Percentiles rank a stretch among this genome's conserved stretches.
phyloP scores from a whole-genome alignment of 768 basidiomycete genomes.

The Trametopsis cervina region DNA sequence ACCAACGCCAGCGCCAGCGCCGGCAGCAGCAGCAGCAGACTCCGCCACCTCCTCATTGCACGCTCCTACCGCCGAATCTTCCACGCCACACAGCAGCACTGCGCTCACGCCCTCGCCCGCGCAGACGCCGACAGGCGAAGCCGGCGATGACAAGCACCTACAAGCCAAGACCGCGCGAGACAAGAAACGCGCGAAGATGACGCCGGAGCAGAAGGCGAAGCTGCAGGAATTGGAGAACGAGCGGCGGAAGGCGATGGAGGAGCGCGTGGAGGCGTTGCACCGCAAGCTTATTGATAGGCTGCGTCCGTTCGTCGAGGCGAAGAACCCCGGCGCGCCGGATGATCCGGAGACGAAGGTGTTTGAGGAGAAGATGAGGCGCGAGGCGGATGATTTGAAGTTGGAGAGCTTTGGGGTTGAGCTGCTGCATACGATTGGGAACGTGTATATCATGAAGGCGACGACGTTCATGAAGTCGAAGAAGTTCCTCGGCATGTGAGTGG shows the following conservation, averaged over 20 bases:
- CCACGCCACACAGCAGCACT: neutral
- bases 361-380: slow-evolving; percentile 66
- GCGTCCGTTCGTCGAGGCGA: slow-evolving; percentile 87
- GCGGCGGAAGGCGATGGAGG: slow-evolving; percentile 71
- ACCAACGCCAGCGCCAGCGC: slow-evolving; percentile 10
- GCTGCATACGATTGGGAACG: slow-evolving; percentile 82
- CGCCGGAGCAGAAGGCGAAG: slow-evolving; percentile 81
- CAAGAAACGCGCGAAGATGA: slow-evolving; percentile 43
- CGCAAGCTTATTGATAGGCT: slow-evolving; percentile 79
- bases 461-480: slow-evolving; percentile 88
- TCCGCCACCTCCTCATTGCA: neutral
- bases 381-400: slow-evolving; percentile 92
- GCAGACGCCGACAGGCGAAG: slow-evolving; percentile 3
- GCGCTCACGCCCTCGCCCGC: neutral
- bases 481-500: slow-evolving; percentile 85
- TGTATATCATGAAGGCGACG: slow-evolving; percentile 91
- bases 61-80: slow-evolving; percentile 4
- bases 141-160: slow-evolving; percentile 5
- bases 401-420: slow-evolving; percentile 98
- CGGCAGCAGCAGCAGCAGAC: neutral
- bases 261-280: slow-evolving; percentile 67
- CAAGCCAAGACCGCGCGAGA: slow-evolving; percentile 26
- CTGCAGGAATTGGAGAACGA: slow-evolving; percentile 77
- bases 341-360: slow-evolving; percentile 82
- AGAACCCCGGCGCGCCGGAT: slow-evolving; percentile 68